Evolutionary conservation across 202 grass and related monocot genomes (phyloP).

Genomic region (Zizania palustris): DNA sequence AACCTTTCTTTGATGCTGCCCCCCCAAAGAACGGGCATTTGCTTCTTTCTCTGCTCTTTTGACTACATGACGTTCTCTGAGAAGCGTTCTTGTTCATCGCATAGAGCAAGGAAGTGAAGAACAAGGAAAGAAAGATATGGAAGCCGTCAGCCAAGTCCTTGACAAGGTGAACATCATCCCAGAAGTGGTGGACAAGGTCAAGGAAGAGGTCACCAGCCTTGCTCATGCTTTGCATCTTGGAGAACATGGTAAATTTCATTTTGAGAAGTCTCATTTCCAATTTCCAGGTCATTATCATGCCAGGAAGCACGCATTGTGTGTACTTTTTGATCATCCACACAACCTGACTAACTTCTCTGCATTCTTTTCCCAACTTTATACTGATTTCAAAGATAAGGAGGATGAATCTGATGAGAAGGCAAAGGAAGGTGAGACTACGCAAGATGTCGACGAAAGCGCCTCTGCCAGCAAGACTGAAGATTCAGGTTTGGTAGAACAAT

Average conservation of each 20-base stretch:
- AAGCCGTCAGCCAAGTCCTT: slow-evolving; percentile 38
- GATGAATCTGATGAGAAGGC: slow-evolving; percentile 24
- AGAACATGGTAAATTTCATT: slow-evolving; percentile 41
- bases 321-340: background rate
- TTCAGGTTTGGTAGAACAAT: slow-evolving; percentile 18
- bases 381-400: slow-evolving; percentile 46
- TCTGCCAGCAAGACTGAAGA: slow-evolving; percentile 36
- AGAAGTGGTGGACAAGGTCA: slow-evolving; percentile 52
- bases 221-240: slow-evolving; percentile 43
- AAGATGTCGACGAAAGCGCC: background rate
- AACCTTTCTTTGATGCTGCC: slow-evolving; percentile 7
- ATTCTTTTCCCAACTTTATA: background rate
- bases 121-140: slow-evolving; percentile 48
- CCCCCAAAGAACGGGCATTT: background rate
- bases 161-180: slow-evolving; percentile 51
- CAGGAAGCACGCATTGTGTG: background rate
- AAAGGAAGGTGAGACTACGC: slow-evolving; percentile 23
- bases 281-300: background rate
- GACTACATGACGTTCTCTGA: slow-evolving; percentile 14
- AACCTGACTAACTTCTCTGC: background rate
- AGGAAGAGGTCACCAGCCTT: slow-evolving; percentile 45
- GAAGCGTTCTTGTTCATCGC: background rate
- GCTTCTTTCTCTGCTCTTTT: background rate
- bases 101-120: slow-evolving; percentile 47
- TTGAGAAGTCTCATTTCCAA: slow-evolving; percentile 3